Base-by-base conservation (phyloP, 768 basidiomycete species). In the Sistotremastrum niveocremeum region DNA sequence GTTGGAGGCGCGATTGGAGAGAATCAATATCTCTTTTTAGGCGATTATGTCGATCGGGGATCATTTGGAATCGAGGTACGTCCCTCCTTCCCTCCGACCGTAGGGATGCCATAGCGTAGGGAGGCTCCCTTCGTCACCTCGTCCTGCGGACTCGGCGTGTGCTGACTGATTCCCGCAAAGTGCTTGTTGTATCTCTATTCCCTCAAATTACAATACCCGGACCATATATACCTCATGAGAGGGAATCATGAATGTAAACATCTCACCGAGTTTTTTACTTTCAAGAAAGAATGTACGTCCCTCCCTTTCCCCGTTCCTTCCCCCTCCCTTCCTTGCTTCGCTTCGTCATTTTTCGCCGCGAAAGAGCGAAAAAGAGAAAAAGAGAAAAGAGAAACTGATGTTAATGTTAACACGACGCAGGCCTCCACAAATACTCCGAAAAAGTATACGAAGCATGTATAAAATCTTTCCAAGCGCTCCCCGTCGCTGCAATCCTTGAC, bases 191-290 rank as follows among this genome's bases (percentile, higher is more conserved):
- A 94, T 65, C 74, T 98, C 28, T 98, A 90, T 65, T 71, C 87
- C 8, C 76, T 95, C 64, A 98, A 97, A 67, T 78, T 98, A 39
- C 81, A 81, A 71, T 83, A 83, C 55, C 94, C 94, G 3, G 73
- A 72, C 51, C 82, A 81, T 34, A 68, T 98, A 39, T 76, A 79
- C 48, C 72, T 98, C 33, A 72, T 98, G 34, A 80, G 94, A 41
- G 94, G 94, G 6, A 98, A 97, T 60, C 94, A 98, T 65, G 94
- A 98, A 70, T 98, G 94, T 60, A 77, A 83, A 35, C 93, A 98
- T 66, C 69, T 98, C 41, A 98, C 94, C 2, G 90, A 93, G 64
- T 95, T 93, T 62, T 97, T 97, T 59, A 97, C 94, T 6, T 98
- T 98, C 70, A 93, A 90, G 67, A 82, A 88, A 51, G 94, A 98